These are phyloP conservation scores for Stereocaulon alpinum DNA, from an alignment of 495 filamentous ascomycete genomes.

Conservation along the genomic window DNA sequence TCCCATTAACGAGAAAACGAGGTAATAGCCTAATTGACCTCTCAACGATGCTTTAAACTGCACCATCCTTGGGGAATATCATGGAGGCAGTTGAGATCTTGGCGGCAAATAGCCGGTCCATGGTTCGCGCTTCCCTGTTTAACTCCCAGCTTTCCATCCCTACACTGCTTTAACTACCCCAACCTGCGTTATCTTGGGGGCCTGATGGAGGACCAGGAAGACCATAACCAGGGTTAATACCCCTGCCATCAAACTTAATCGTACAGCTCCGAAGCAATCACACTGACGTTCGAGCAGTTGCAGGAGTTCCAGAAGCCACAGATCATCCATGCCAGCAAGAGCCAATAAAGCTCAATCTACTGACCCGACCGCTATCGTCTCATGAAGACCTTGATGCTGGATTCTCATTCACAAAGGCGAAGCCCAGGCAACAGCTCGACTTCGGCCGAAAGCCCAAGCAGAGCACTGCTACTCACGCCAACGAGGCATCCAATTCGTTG, in stretches of 20 bases:
- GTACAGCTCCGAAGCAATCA: neutral
- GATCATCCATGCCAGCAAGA: neutral
- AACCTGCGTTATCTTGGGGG: no score
- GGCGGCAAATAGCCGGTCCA: neutral
- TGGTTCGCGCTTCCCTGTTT: neutral
- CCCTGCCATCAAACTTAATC: neutral
- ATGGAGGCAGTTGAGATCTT: neutral
- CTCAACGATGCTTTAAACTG: neutral
- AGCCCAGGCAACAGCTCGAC: neutral
- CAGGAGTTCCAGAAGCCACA: neutral
- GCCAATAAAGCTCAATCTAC: neutral
- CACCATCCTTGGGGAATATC: neutral
- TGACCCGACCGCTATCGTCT: slow-evolving; percentile 13
- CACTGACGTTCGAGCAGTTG: neutral
- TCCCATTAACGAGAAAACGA: no score
- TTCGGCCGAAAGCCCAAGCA: slow-evolving; percentile 4
- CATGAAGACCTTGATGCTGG: slow-evolving; percentile 9
- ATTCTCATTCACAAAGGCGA: slow-evolving; percentile 11
- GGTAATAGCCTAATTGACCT: neutral
- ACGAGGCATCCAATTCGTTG: neutral
- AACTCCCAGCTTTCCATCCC: neutral
- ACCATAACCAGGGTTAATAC: neutral
- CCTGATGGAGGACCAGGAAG: neutral
- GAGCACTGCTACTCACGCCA: neutral
- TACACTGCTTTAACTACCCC: neutral